Evolutionary conservation across 345 rosid species (phyloP).

Genomic region (Gossypium sturtianum): DNA sequence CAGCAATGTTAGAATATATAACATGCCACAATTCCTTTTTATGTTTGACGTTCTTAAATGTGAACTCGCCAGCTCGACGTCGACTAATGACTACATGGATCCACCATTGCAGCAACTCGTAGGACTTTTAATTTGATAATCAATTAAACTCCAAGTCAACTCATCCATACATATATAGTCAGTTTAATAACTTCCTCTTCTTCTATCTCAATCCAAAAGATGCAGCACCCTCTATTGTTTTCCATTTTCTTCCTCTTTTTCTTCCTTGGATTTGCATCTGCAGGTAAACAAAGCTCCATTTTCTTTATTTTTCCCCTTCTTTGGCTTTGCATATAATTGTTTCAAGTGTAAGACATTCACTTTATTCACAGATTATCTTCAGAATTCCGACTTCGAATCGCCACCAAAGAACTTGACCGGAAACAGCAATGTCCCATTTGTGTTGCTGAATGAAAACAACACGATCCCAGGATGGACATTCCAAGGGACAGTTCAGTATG

Average conservation of each 20-base stretch:
- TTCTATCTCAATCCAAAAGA: slow-evolving; percentile 20
- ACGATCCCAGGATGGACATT: slow-evolving; percentile 55
- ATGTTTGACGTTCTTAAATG: neutral
- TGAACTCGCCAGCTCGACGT: neutral
- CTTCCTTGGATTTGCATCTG: slow-evolving; percentile 23
- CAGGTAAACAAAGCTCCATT: slow-evolving; percentile 27
- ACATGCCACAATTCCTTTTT: neutral
- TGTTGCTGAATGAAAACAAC: slow-evolving; percentile 33
- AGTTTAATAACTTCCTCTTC: neutral
- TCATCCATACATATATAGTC: neutral
- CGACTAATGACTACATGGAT: neutral
- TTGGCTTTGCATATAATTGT: neutral
- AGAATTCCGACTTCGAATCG: slow-evolving; percentile 54
- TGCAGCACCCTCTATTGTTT: slow-evolving; percentile 15
- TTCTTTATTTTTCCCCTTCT: slow-evolving; percentile 2
- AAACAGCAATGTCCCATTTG: slow-evolving; percentile 22
- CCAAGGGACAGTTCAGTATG: slow-evolving; percentile 40
- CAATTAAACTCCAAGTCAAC: slow-evolving; percentile 8
- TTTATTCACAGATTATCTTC: slow-evolving; percentile 36
- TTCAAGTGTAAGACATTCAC: neutral
- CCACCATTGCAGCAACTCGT: neutral
- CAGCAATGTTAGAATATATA: neutral
- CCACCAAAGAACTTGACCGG: slow-evolving; percentile 30
- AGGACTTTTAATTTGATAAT: neutral
- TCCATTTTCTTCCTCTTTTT: slow-evolving; percentile 16